phyloP scores from a whole-genome alignment of 176 grass and related monocot genomes.

The Alopecurus myosuroides region DNA sequence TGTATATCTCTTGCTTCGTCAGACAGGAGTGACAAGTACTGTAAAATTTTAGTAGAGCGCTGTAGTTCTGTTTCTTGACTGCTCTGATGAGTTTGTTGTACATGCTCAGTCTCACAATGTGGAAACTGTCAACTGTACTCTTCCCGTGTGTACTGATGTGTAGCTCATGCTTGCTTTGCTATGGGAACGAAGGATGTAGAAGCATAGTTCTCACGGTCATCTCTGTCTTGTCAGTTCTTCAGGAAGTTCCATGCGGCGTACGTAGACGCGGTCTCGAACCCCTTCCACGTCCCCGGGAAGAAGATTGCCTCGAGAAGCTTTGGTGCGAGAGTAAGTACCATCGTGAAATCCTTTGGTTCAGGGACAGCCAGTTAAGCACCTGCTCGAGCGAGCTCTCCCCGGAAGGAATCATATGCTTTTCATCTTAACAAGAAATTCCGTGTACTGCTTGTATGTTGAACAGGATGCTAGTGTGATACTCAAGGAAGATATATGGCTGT shows the following conservation, averaged over 20 bases:
- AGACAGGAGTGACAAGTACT: background rate
- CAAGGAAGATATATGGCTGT: constrained; percentile 12
- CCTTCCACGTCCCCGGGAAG: constrained; percentile 95
- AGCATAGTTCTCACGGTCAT: background rate
- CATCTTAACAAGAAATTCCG: background rate
- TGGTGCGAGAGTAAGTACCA: constrained; percentile 65
- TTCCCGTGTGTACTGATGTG: background rate
- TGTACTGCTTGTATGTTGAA: constrained; percentile 14
- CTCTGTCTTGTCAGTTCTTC: constrained; percentile 62
- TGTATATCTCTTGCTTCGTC: background rate
- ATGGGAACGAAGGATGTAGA: background rate
- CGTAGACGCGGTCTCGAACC: constrained; percentile 86
- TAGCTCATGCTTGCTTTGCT: background rate
- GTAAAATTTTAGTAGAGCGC: background rate
- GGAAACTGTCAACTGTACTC: background rate
- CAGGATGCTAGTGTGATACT: background rate
- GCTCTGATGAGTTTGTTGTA: background rate
- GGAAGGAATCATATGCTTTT: background rate
- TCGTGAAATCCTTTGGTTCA: constrained; percentile 77
- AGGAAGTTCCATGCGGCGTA: constrained; percentile 93
- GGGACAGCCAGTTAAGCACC: constrained; percentile 38
- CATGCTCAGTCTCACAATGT: background rate
- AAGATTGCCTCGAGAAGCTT: constrained; percentile 95
- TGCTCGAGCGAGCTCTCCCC: background rate
- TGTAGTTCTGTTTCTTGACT: background rate